Evolutionary conservation across 768 basidiomycete genomes (phyloP), one percentile per base, ranked within the genome.

Genomic region (Boletus bicolor): DNA sequence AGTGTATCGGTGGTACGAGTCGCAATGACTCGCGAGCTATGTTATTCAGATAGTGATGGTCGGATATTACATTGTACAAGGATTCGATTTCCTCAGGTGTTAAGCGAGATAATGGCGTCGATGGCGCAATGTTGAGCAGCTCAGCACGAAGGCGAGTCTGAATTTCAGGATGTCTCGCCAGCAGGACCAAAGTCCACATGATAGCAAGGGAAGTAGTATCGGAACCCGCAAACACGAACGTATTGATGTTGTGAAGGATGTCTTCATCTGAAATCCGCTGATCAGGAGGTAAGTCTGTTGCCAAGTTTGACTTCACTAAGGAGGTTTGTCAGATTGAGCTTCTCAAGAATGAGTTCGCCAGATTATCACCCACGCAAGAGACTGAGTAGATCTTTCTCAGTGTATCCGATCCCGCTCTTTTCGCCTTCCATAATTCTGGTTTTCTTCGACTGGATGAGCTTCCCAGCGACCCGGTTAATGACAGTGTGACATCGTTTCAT

Each of bases 221-320:
- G 12, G 93, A 91, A 5, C 93, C 93, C 21, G 89, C 91, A 67
- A 93, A 92, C 79, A 93, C 84, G 69, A 95, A 89, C 0, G 92
- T 93, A 62, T 89, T 91, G 70, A 95, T 85, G 56, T 85, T 93
- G 64, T 91, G 77, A 11, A 93, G 77, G 49, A 95, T 86, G 64
- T 96, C 94, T 32, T 88, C 84, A 65, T 97, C 94, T 0, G 92
- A 88, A 60, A 96, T 85, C 36, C 86, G 82, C 58, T 87, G 83
- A 47, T 87, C 84, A 0, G 76, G 75, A 34, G 84, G 78, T 15
- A 91, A 74, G 56, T 93, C 89, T 0, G 76, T 80, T 2, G 90
- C 83, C 55, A 83, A 65, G 68, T 95, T 96, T 3, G 92, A 89
- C 72, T 88, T 89, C 49, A 96, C 94, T 96, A 57, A 17, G 35